A percentile compares a stretch with the other conserved stretches of the same genome.
Conservation (phyloP, 495 filamentous ascomycete genomes). For the Hypoxylon lienhwacheense region DNA sequence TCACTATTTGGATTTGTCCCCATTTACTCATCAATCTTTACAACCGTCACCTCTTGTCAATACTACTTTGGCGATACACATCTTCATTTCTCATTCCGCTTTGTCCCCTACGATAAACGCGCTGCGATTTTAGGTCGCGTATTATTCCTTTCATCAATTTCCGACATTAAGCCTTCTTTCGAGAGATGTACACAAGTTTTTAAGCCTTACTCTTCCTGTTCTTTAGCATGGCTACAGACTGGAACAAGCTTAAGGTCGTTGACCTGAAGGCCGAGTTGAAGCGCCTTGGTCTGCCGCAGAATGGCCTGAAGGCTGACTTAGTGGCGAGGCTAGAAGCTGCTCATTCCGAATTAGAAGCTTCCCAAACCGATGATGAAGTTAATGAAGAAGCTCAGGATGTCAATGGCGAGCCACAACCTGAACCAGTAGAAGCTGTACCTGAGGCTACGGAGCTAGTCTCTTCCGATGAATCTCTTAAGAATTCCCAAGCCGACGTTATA, state of each 20-base stretch:
- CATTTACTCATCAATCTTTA: too few species aligned
- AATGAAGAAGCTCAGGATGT: slow-evolving; percentile 10
- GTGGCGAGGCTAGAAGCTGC: slow-evolving; percentile 54
- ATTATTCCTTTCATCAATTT: neutral
- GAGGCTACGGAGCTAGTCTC: slow-evolving; percentile 27
- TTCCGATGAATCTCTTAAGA: slow-evolving; percentile 14
- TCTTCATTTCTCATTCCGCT: neutral
- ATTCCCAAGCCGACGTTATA: slow-evolving; percentile 18
- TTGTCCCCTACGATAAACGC: neutral
- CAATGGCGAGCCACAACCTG: slow-evolving; percentile 12
- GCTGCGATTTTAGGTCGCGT: neutral
- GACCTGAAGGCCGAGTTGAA: slow-evolving; percentile 63
- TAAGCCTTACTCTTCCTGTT: slow-evolving; percentile 5
- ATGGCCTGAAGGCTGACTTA: slow-evolving; percentile 60
- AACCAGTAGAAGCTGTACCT: neutral
- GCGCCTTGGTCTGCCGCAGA: slow-evolving; percentile 54
- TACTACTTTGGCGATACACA: too few species aligned
- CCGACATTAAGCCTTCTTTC: neutral
- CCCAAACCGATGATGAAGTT: slow-evolving; percentile 17
- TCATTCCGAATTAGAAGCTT: slow-evolving; percentile 23
- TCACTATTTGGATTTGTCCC: too few species aligned
- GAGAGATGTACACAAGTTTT: slow-evolving; percentile 20
- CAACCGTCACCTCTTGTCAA: too few species aligned
- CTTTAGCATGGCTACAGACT: slow-evolving; percentile 56
- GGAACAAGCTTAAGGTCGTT: slow-evolving; percentile 59